These are phyloP conservation scores for Colletotrichum sp. DNA, from an alignment of 2,329 filamentous ascomycete genomes.

Conservation along the genomic window DNA sequence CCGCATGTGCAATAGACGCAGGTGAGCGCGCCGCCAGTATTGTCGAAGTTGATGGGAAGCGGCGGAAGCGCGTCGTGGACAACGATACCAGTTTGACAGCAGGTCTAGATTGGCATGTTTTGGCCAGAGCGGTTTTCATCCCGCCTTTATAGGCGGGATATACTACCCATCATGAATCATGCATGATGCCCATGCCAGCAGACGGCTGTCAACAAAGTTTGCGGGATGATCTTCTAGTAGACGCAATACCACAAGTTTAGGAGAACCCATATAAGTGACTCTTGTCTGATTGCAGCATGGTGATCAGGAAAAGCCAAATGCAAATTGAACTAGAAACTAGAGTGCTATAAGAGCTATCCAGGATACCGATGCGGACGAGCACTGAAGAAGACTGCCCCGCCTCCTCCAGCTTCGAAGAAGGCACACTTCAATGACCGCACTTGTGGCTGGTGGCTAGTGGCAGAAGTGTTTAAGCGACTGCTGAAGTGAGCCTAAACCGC, in stretches of 20 bases:
- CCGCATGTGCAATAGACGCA: background rate
- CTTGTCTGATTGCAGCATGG: background rate
- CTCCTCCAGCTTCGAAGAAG: background rate
- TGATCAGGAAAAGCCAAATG: background rate
- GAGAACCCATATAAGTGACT: background rate
- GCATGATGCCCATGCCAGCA: background rate
- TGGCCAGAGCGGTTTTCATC: background rate
- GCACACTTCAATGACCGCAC: background rate
- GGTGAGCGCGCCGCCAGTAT: background rate
- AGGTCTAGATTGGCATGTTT: background rate
- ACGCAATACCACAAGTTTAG: background rate
- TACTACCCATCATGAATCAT: background rate
- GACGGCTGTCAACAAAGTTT: background rate
- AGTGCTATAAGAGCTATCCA: background rate
- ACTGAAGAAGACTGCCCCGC: background rate
- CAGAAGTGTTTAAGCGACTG: background rate
- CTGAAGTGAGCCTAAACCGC: background rate
- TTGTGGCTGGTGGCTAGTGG: background rate
- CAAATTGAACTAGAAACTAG: background rate
- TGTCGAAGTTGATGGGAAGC: background rate
- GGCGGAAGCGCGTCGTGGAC: background rate
- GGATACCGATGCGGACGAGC: background rate
- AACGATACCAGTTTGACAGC: background rate
- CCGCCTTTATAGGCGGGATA: background rate
- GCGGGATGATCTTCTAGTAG: background rate